Evolutionary conservation across 371 early-diverging fungal species (phyloP).

Genomic region (Mucor saturninus): DNA sequence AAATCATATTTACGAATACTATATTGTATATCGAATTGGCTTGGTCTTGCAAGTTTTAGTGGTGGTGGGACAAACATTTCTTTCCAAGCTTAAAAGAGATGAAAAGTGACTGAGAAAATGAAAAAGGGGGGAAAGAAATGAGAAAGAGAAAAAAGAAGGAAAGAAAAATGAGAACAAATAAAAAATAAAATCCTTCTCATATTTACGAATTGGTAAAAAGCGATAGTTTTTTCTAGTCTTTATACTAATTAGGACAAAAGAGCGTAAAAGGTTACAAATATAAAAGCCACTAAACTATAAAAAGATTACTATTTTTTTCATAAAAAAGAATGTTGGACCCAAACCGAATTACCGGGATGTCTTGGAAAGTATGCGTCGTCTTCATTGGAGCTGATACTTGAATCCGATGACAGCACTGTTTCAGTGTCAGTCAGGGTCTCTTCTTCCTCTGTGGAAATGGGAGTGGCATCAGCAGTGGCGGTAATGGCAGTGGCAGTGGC

Average conservation of each 20-base stretch:
- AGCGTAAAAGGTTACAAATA: neutral
- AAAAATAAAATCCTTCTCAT: slow-evolving; percentile 3
- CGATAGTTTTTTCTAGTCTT: slow-evolving; percentile 2
- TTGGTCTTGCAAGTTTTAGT: slow-evolving; percentile 7
- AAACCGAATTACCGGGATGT: slow-evolving; percentile 31
- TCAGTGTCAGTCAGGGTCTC: neutral
- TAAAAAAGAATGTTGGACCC: slow-evolving; percentile 18
- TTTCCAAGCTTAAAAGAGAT: slow-evolving; percentile 4
- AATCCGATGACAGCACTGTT: too few species aligned
- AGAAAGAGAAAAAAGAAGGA: slow-evolving; percentile 10
- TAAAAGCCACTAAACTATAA: neutral
- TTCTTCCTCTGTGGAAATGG: neutral
- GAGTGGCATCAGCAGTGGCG: neutral
- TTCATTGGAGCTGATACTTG: slow-evolving; percentile 6
- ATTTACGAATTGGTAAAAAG: slow-evolving; percentile 3
- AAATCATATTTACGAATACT: slow-evolving; percentile 11
- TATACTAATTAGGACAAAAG: neutral
- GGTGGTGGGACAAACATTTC: slow-evolving; percentile 21
- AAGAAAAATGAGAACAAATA: slow-evolving; percentile 6
- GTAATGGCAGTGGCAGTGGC: neutral
- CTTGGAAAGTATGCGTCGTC: slow-evolving; percentile 10
- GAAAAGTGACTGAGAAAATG: neutral
- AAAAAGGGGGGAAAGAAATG: neutral
- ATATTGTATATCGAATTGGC: slow-evolving; percentile 16
- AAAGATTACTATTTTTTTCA: neutral